Percentiles rank a stretch among this genome's conserved stretches.
These are phyloP conservation scores for Sinapis alba DNA, from an alignment of 441 rosid genomes.

Conservation along the genomic window DNA sequence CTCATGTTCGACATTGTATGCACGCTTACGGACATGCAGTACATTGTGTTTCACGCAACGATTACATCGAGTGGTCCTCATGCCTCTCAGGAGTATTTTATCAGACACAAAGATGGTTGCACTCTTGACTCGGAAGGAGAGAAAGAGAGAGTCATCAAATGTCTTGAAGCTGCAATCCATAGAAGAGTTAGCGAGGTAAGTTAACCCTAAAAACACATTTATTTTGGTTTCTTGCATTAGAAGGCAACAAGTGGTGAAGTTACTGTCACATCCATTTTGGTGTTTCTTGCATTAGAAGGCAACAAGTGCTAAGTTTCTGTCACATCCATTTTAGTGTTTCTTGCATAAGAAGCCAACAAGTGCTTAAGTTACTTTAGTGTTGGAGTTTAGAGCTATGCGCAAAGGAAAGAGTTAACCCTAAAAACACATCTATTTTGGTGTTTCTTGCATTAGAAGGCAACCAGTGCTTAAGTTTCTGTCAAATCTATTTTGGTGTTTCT, in stretches of 20 bases:
- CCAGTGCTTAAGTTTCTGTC: neutral
- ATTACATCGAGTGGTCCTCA: conserved; percentile 70
- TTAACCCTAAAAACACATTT: neutral
- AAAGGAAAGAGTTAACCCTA: conserved; percentile 60
- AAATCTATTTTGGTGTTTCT: conserved; percentile 11
- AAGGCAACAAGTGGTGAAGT: neutral
- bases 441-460: neutral
- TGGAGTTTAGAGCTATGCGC: conserved; percentile 82
- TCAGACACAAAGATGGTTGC: conserved; percentile 91
- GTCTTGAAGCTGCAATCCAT: conserved; percentile 87
- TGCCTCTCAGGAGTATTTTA: conserved; percentile 87
- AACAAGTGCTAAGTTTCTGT: neutral
- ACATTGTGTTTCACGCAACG: conserved; percentile 86
- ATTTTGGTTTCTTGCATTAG: neutral
- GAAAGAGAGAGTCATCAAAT: conserved; percentile 80
- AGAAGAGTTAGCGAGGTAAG: conserved; percentile 91
- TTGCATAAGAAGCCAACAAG: neutral
- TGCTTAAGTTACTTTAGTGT: conserved; percentile 50
- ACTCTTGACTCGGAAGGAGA: conserved; percentile 78
- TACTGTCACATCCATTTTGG: neutral
- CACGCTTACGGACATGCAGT: conserved; percentile 94
- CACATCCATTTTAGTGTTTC: neutral
- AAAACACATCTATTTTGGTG: neutral
- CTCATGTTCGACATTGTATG: conserved; percentile 89
- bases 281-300: neutral